These are phyloP conservation scores for Papiliotrema nemorosa DNA, from an alignment of 1,284 basidiomycete genomes.

Conservation along the genomic window DNA sequence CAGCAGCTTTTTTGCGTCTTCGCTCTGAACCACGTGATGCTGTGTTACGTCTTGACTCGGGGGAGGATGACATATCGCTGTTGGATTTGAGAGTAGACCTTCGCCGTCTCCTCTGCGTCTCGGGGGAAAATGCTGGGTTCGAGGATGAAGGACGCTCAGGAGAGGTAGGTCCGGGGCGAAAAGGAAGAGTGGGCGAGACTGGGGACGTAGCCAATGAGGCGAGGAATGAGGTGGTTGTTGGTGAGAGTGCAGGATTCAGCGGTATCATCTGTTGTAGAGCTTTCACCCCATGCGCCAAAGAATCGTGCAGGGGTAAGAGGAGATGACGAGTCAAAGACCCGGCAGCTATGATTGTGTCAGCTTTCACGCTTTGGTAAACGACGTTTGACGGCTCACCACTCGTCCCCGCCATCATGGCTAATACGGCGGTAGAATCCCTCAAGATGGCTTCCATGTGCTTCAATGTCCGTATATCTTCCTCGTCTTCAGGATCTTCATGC, in stretches of 20 bases:
- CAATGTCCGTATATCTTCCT: constrained; percentile 8
- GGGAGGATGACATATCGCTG: background rate
- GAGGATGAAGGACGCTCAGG: background rate
- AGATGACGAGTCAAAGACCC: constrained; percentile 44
- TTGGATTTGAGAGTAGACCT: constrained; percentile 5
- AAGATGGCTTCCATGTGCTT: constrained; percentile 51
- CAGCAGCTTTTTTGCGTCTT: constrained; percentile 13
- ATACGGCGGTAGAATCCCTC: constrained; percentile 62
- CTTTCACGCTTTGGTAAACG: background rate
- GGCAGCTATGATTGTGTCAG: constrained; percentile 22
- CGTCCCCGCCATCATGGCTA: constrained; percentile 63
- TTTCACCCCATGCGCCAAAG: constrained; percentile 28
- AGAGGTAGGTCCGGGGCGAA: background rate
- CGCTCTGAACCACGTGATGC: background rate
- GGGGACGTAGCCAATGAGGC: constrained; percentile 33
- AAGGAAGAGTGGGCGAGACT: constrained; percentile 20
- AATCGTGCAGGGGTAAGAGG: constrained; percentile 37
- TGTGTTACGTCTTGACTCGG: background rate
- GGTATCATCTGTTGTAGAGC: constrained; percentile 12
- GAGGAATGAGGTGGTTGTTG: constrained; percentile 37
- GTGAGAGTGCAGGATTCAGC: constrained; percentile 30
- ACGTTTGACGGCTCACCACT: constrained; percentile 52
- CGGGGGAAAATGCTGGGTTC: background rate
- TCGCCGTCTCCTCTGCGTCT: background rate
- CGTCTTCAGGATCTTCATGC: constrained; percentile 20